Evolutionary conservation across 805 yeast species (phyloP), one percentile per base, ranked within the genome.

Genomic region (Zygoascus flipseniorum): DNA sequence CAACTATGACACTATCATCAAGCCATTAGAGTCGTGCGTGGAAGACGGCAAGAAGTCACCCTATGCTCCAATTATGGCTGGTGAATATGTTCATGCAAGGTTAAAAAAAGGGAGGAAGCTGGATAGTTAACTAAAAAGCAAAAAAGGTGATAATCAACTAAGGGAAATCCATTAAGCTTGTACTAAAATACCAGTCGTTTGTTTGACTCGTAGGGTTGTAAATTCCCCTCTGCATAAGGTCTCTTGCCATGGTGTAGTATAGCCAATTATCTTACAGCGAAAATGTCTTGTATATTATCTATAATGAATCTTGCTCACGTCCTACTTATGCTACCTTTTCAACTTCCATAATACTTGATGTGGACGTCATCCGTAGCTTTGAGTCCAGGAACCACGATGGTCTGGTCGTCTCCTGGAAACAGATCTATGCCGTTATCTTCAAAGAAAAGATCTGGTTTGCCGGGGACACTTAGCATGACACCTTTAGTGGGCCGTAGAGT

Each of bases 361-460:
- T 35, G 23, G n/a, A 59, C 56, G 42, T 52, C 43, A 31, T 60
- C 61, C 2, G 52, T 20, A 5, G 58, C 32, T 26, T 28, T 45
- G 20, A 60, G 46, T 8, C 57, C 58, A 23, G 51, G 50, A 10
- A 53, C 61, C n/a, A 14, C 31, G 42, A 66, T 56, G 16, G 51
- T 48, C 28, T 50, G 50, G 3, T 53, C 55, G 11, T 66, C 65
- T 9, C 72, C 71, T 1, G 80, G 80, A 58, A 76, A 72, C 41
- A 77, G 54, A 53, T 77, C 82, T 55, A 77, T 66, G 8, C 80
- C 79, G 57, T 77, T 77, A 56, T 77, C 81, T 9, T 61, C 61
- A 31, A 73, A 60, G 26, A 60, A 57, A 20, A 69, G 51, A 50
- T 67, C 68, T 14, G 54, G 53, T 43, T 58, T 61, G 3, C 62